These are phyloP conservation scores for Sugiyamaella sp. DNA, from an alignment of 1,139 yeast species.

Conservation along the genomic window DNA sequence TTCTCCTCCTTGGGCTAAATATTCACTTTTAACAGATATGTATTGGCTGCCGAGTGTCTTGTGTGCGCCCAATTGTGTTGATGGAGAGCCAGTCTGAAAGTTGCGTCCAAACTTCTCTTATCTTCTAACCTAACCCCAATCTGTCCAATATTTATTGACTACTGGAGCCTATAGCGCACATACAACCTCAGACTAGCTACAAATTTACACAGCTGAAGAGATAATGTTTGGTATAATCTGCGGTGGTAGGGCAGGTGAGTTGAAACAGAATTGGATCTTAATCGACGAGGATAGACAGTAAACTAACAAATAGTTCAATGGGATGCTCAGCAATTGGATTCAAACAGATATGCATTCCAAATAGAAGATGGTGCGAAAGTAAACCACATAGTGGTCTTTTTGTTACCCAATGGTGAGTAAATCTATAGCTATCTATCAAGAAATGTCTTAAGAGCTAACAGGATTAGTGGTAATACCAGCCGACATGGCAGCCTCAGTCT, in stretches of 20 bases:
- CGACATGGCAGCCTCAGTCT: slow-evolving; percentile 77
- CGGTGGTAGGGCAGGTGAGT: slow-evolving; percentile 45
- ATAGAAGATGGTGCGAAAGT: slow-evolving; percentile 64
- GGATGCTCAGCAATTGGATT: slow-evolving; percentile 58
- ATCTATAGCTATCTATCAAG: background rate
- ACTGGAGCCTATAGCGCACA: background rate
- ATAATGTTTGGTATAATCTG: slow-evolving; percentile 53
- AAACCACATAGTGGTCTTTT: slow-evolving; percentile 74
- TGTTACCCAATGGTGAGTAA: slow-evolving; percentile 67
- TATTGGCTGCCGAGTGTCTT: no score
- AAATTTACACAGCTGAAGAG: no score
- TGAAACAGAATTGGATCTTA: background rate
- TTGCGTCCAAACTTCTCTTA: background rate
- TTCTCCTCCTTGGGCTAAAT: no score
- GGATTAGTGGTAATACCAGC: slow-evolving; percentile 52
- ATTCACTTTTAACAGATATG: no score
- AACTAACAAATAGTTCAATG: slow-evolving; percentile 39
- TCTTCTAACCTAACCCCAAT: slow-evolving; percentile 9
- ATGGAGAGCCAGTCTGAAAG: no score
- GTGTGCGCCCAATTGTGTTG: no score
- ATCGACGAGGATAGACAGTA: slow-evolving; percentile 1
- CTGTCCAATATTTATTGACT: background rate
- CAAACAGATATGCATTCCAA: slow-evolving; percentile 61
- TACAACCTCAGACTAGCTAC: no score
- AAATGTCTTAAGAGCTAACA: background rate